Conservation (phyloP, 306 rosid genomes). For the Lathyrus tuberosus region DNA sequence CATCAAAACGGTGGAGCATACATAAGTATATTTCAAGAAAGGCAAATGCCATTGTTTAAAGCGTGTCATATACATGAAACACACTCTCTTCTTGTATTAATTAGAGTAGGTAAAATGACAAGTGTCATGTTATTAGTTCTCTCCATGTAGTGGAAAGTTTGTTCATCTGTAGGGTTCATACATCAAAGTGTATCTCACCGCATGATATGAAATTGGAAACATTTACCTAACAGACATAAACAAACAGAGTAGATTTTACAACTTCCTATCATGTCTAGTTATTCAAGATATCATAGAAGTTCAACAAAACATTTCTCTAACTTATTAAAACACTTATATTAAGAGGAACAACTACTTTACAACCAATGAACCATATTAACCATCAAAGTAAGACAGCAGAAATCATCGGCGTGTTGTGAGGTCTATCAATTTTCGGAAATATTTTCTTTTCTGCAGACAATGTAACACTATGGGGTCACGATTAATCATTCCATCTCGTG, state of each 20-base stretch:
- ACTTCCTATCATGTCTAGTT: conserved; percentile 26
- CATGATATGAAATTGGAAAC: not conserved
- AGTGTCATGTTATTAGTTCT: conserved; percentile 7
- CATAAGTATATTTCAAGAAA: too few relatives aligned
- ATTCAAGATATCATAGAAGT: not conserved
- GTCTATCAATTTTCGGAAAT: not conserved
- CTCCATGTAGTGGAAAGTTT: not conserved
- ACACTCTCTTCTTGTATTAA: not conserved
- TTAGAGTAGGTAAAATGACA: not conserved
- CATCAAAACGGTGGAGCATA: too few relatives aligned
- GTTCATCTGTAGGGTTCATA: conserved; percentile 6
- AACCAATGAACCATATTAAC: too few relatives aligned
- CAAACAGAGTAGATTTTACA: not conserved
- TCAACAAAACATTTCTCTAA: not conserved
- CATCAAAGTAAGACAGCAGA: conserved; percentile 27
- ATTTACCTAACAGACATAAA: not conserved
- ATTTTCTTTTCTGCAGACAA: not conserved
- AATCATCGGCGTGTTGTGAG: conserved; percentile 42
- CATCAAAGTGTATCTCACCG: not conserved
- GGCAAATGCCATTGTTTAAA: not conserved
- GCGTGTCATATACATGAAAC: not conserved
- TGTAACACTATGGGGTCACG: conserved; percentile 5
- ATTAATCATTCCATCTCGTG: conserved; percentile 27
- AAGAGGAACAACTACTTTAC: not conserved
- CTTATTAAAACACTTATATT: not conserved